phyloP scores from a whole-genome alignment of 345 rosid species.

The Excoecaria agallocha region DNA sequence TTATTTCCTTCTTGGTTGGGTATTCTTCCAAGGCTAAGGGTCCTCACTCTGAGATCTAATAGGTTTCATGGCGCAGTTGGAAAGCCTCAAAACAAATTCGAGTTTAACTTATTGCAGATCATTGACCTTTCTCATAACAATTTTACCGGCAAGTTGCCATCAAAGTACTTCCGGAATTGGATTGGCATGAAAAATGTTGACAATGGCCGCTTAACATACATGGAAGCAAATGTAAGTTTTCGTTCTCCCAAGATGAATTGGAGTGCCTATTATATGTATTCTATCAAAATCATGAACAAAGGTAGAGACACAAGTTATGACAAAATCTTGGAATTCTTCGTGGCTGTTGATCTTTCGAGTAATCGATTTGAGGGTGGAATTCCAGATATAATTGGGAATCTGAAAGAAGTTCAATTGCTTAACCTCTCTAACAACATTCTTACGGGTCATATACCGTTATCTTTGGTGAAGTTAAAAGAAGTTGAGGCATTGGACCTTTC shows the following conservation, averaged over 20 bases:
- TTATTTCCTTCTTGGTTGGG: slow-evolving; percentile 10
- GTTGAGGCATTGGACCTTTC: slow-evolving; percentile 26
- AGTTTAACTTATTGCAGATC: neutral
- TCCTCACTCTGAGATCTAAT: slow-evolving; percentile 6
- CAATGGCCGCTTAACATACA: slow-evolving; percentile 3
- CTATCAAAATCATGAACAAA: slow-evolving; percentile 4
- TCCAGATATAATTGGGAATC: slow-evolving; percentile 12
- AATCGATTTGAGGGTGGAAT: slow-evolving; percentile 15
- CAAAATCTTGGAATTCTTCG: neutral
- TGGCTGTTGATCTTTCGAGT: slow-evolving; percentile 7
- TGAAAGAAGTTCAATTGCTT: neutral
- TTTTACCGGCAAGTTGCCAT: slow-evolving; percentile 5
- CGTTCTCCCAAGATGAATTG: fast-evolving
- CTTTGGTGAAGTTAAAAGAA: slow-evolving; percentile 1
- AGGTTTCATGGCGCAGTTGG: neutral
- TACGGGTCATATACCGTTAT: slow-evolving; percentile 2
- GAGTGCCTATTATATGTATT: neutral
- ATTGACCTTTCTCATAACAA: slow-evolving; percentile 11
- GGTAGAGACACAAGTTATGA: neutral
- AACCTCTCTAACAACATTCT: slow-evolving; percentile 21
- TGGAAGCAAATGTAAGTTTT: neutral
- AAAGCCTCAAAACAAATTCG: neutral
- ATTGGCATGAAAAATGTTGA: neutral
- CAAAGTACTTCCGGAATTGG: neutral
- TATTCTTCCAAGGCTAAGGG: neutral